Conservation (phyloP, 1,284 basidiomycete genomes). For the Tremellales sp. region DNA sequence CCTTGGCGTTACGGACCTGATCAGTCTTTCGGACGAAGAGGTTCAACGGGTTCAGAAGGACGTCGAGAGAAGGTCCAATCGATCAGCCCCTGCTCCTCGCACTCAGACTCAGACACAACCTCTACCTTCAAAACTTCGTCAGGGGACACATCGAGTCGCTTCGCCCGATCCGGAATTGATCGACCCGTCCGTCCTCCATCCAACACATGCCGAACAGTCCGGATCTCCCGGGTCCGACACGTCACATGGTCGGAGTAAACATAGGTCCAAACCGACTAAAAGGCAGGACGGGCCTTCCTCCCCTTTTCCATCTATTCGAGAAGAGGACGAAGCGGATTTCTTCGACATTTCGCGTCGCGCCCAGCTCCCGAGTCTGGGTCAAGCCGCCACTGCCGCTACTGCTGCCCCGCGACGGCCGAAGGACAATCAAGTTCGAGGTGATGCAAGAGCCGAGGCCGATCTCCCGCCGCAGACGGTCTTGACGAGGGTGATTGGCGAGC, state of each 20-base stretch:
- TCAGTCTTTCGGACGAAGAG: slow-evolving; percentile 4
- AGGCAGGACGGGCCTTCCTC: slow-evolving; percentile 47
- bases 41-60: slow-evolving; percentile 3
- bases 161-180: slow-evolving; percentile 13
- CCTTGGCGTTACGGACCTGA: slow-evolving; percentile 6
- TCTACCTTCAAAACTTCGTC: slow-evolving; percentile 33
- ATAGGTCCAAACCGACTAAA: slow-evolving; percentile 2
- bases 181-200: neutral
- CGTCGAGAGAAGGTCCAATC: neutral
- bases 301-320: slow-evolving; percentile 76
- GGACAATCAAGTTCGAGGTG: no score
- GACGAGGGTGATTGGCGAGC: slow-evolving; percentile 68
- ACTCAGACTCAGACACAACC: neutral
- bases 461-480: slow-evolving; percentile 79
- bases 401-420: neutral
- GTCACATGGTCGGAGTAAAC: neutral
- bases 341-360: slow-evolving; percentile 48
- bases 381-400: neutral
- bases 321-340: slow-evolving; percentile 69
- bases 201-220: no score
- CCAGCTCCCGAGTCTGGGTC: no score
- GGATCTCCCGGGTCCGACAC: neutral
- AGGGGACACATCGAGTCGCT: slow-evolving; percentile 32
- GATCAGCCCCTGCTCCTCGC: neutral
- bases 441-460: slow-evolving; percentile 36